Evolutionary conservation across 139 green algal genomes (phyloP), one percentile per base, ranked within the genome.

Genomic region (Diplosphaera chodatii): DNA sequence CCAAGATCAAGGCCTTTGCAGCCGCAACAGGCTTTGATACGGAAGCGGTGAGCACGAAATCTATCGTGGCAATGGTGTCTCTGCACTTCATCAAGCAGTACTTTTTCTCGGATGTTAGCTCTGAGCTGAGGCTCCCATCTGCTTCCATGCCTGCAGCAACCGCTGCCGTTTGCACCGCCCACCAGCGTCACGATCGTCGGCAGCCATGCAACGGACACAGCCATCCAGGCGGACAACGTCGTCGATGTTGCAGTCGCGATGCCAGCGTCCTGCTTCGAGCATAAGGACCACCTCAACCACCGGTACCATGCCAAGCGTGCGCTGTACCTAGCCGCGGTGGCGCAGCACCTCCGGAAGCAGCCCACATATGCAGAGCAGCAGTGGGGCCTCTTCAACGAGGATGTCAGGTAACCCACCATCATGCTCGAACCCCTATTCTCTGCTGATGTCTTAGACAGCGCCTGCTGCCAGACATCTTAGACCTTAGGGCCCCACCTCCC

Each of bases 201-300:
- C 74, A 85, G 79, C 71, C 83, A 80, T 32, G 75, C 70, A 1
- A 32, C 66, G 32, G 56, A 62, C 1, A 66, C 70, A 1, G 55
- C 76, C 1, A 56, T 73, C 2, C 70, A 40, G 4, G 77, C 77
- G 4, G 21, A 64, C 6, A n/a, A 30, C 0, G 63, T 41, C 32
- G 55, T 91, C 18, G 88, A 91, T 62, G 48, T 95, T 8, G 88
- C 83, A 1, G n/a, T 95, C 23, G 56, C 80, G 31, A 86, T 94
- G 25, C 90, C 90, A 0, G 63, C 55, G 1, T 56, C 66, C n/a
- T 88, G 87, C 74, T 78, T 94, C 10, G 77, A 86, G 27, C 64
- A 85, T 41, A 93, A 92, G 76, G 87, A 90, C 63, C 75, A 90
- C 27, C 74, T 94, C 6, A 92, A 92, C 71, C 80, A 93, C 71